Conservation (phyloP, 129 eudicot species). For the Centella asiatica region DNA sequence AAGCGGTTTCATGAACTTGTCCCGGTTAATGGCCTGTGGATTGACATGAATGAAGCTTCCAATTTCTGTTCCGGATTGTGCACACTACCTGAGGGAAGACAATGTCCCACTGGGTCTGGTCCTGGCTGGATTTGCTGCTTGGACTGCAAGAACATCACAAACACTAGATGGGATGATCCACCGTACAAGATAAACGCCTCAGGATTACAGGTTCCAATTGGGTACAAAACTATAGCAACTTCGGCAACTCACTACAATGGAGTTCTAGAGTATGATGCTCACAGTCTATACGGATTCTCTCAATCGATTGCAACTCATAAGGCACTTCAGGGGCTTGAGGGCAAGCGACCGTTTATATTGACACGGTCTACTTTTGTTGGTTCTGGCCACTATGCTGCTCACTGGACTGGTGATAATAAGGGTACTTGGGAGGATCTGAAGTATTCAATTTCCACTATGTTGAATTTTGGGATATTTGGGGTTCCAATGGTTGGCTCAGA, state of each 20-base stretch:
- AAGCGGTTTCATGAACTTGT: constrained; percentile 78
- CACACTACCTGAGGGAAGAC: constrained; percentile 58
- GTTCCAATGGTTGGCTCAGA: constrained; percentile 97
- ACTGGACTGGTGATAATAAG: constrained; percentile 97
- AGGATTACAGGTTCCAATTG: constrained; percentile 50
- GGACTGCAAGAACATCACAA: constrained; percentile 74
- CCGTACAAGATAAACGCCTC: constrained; percentile 97
- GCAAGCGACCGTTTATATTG: constrained; percentile 81
- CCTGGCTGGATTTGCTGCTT: constrained; percentile 92
- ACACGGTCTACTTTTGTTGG: constrained; percentile 88
- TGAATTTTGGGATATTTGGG: constrained; percentile 87
- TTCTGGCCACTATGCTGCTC: constrained; percentile 84
- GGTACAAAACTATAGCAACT: constrained; percentile 81
- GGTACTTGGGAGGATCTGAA: constrained; percentile 84
- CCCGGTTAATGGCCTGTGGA: constrained; percentile 91
- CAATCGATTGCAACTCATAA: constrained; percentile 70
- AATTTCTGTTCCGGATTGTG: constrained; percentile 86
- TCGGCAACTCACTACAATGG: constrained; percentile 85
- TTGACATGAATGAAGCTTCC: constrained; percentile 92
- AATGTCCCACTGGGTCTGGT: constrained; percentile 75
- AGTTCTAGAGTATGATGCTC: constrained; percentile 85
- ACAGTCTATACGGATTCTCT: constrained; percentile 83
- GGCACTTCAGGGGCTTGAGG: constrained; percentile 62
- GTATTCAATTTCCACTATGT: constrained; percentile 74
- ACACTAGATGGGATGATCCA: constrained; percentile 85